Percentiles rank a stretch among this genome's conserved stretches.
Conservation (phyloP, 768 basidiomycete species). For the Heimioporus sp. region DNA sequence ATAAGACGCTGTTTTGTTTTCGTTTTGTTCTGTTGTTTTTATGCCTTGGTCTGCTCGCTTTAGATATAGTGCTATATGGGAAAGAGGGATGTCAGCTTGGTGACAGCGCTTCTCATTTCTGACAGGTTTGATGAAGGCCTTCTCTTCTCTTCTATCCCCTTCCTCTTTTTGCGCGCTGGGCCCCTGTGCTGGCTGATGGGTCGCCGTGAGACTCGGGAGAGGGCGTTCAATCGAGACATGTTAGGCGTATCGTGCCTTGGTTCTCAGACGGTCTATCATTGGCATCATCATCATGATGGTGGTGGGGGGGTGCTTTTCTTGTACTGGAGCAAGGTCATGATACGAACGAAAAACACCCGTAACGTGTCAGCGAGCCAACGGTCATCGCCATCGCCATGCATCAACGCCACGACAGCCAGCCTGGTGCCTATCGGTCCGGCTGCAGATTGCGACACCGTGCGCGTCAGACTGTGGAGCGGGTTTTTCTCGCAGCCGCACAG, state of each 20-base stretch:
- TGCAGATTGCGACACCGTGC: too few relatives aligned
- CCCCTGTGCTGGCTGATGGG: not conserved
- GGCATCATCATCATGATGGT: not conserved
- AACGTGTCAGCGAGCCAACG: too few relatives aligned
- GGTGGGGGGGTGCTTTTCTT: too few relatives aligned
- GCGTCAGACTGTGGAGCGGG: too few relatives aligned
- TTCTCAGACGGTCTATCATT: not conserved
- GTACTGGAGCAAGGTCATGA: not conserved
- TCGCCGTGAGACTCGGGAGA: not conserved
- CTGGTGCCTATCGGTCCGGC: too few relatives aligned
- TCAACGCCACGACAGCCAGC: too few relatives aligned
- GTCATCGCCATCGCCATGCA: too few relatives aligned
- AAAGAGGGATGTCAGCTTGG: not conserved
- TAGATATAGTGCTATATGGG: too few relatives aligned
- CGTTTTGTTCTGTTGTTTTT: not conserved
- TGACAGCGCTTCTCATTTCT: not conserved
- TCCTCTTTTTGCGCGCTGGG: not conserved
- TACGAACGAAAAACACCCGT: too few relatives aligned
- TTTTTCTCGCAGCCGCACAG: too few relatives aligned
- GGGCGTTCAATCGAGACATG: not conserved
- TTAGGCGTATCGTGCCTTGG: too few relatives aligned
- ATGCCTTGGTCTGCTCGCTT: too few relatives aligned
- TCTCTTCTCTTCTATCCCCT: not conserved
- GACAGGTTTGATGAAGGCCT: not conserved
- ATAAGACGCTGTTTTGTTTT: slow-evolving; percentile 11